Evolutionary conservation across 108 stramenopile species (phyloP).

Genomic region (Epithemia pelagica): DNA sequence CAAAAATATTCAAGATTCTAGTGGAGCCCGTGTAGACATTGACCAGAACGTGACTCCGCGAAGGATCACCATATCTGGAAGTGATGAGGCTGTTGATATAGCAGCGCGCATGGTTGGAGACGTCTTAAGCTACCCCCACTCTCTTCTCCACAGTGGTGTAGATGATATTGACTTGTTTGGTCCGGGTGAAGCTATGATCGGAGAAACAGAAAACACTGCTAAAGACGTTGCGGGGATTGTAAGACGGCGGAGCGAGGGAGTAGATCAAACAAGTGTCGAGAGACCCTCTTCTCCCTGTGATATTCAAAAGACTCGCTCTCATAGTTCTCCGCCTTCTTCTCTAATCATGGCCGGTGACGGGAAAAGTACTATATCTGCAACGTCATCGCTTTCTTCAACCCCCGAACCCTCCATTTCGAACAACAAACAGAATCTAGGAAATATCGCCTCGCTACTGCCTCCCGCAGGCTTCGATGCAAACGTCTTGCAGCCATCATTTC

Average conservation of each 20-base stretch:
- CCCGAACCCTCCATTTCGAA: slow-evolving; percentile 51
- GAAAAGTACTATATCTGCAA: slow-evolving; percentile 37
- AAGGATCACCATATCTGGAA: slow-evolving; percentile 69
- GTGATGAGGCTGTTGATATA: slow-evolving; percentile 43
- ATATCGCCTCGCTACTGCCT: slow-evolving; percentile 13
- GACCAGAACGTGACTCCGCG: slow-evolving; percentile 78
- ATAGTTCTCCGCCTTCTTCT: slow-evolving; percentile 27
- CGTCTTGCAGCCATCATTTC: background rate
- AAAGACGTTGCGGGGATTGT: background rate
- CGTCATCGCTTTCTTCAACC: slow-evolving; percentile 51
- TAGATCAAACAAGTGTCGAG: background rate
- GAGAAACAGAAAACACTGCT: background rate
- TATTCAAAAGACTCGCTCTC: slow-evolving; percentile 4
- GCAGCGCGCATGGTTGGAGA: slow-evolving; percentile 73
- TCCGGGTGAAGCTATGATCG: background rate
- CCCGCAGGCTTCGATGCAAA: slow-evolving; percentile 6
- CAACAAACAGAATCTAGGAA: background rate
- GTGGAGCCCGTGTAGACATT: slow-evolving; percentile 74
- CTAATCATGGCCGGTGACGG: slow-evolving; percentile 33
- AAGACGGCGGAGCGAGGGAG: background rate
- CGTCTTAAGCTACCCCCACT: slow-evolving; percentile 76
- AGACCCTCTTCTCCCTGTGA: background rate
- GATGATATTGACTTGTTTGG: background rate
- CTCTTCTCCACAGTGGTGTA: slow-evolving; percentile 29
- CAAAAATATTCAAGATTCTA: slow-evolving; percentile 82